Percentiles rank a stretch among this genome's conserved stretches.
Conservation (phyloP, 768 basidiomycete genomes). For the Mycena amicta region DNA sequence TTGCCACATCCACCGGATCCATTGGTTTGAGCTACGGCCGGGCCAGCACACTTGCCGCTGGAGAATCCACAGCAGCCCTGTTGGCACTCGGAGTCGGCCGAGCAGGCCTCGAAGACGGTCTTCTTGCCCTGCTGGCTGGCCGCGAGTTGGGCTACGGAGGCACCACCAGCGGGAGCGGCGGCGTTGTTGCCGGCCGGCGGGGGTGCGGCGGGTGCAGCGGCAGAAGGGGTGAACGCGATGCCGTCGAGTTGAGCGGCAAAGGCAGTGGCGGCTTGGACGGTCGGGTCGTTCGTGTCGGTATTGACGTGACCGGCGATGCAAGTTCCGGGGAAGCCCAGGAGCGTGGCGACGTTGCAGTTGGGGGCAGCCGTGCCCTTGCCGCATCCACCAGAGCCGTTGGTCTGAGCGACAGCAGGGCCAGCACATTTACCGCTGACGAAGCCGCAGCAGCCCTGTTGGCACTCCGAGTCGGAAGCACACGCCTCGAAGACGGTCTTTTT, state of each 20-base stretch:
- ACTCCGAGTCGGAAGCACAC: conserved; percentile 22
- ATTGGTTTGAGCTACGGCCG: conserved; percentile 12
- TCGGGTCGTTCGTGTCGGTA: conserved; percentile 1
- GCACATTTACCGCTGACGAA: conserved; percentile 27
- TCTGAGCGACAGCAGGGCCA: conserved; percentile 24
- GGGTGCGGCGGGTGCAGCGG: not conserved
- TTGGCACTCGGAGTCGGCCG: conserved; percentile 8
- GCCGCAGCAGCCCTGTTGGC: conserved; percentile 25
- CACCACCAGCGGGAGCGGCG: not conserved
- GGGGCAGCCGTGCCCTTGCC: conserved; percentile 20
- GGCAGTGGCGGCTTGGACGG: conserved; percentile 4
- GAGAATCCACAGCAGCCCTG: conserved; percentile 13
- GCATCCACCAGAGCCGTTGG: conserved; percentile 24
- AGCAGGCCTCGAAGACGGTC: conserved; percentile 14
- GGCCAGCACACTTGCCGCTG: conserved; percentile 14
- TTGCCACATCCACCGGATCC: conserved; percentile 12
- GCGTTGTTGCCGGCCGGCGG: not conserved
- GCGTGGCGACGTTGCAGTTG: conserved; percentile 24
- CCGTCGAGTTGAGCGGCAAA: conserved; percentile 9
- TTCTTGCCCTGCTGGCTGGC: conserved; percentile 9
- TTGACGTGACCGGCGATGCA: conserved; percentile 6
- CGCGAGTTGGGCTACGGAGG: conserved; percentile 8
- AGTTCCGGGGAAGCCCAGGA: conserved; percentile 4
- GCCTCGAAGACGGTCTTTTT: conserved; percentile 24
- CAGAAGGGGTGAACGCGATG: conserved; percentile 10